These are phyloP conservation scores for Fusarium chaquense DNA, from an alignment of 2,329 filamentous ascomycete species.

Conservation along the genomic window DNA sequence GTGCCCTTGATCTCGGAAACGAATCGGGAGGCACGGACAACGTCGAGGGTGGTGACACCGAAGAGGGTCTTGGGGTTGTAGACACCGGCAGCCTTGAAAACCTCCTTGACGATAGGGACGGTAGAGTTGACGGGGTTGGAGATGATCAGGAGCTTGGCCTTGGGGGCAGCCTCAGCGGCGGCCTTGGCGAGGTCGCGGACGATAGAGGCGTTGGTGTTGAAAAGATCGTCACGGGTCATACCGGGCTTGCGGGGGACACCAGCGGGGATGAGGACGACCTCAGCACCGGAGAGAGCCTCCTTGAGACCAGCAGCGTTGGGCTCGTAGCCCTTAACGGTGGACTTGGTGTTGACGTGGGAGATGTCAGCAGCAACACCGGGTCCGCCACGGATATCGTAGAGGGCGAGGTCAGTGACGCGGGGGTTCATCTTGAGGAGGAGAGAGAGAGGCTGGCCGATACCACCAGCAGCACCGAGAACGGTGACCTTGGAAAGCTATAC, in stretches of 20 bases:
- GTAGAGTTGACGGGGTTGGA: slow-evolving; percentile 99
- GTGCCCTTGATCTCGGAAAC: slow-evolving; percentile 92
- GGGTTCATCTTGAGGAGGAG: slow-evolving; percentile 99
- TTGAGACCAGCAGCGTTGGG: slow-evolving; percentile 80
- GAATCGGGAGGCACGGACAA: slow-evolving; percentile 97
- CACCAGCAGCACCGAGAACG: slow-evolving; percentile 95
- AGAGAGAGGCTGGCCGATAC: slow-evolving; percentile 98
- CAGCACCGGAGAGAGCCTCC: slow-evolving; percentile 83
- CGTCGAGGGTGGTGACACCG: slow-evolving; percentile 98
- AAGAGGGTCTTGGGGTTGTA: slow-evolving; percentile 99
- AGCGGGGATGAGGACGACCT: slow-evolving; percentile 97
- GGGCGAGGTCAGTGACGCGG: slow-evolving; percentile 89
- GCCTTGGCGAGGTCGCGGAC: slow-evolving; percentile 98
- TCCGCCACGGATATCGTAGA: slow-evolving; percentile 96
- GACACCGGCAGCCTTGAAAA: slow-evolving; percentile 94
- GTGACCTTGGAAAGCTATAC: slow-evolving; percentile 93
- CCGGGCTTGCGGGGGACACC: slow-evolving; percentile 99
- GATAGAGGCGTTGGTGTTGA: slow-evolving; percentile 99
- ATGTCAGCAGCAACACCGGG: slow-evolving; percentile 98
- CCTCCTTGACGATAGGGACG: slow-evolving; percentile 95
- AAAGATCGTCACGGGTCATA: slow-evolving; percentile 99
- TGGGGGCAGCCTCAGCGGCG: slow-evolving; percentile 85
- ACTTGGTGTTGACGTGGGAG: slow-evolving; percentile 99
- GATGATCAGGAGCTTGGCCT: slow-evolving; percentile 97
- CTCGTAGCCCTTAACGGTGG: slow-evolving; percentile 89